Percentiles rank a stretch among this genome's conserved stretches.
phyloP scores from a whole-genome alignment of 148 eudicot genomes.

The Selenicereus undatus region DNA sequence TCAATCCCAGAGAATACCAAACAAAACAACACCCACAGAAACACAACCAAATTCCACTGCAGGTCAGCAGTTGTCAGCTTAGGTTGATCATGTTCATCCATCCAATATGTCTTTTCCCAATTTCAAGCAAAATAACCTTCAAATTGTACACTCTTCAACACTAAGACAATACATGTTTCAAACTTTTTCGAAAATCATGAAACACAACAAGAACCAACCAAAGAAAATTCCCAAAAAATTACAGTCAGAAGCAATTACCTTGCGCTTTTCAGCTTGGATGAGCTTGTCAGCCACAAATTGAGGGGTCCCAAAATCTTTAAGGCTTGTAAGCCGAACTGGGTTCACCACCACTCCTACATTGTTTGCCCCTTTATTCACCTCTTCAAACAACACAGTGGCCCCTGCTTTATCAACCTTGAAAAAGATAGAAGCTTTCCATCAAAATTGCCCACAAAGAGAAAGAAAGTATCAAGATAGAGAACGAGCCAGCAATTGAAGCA shows the following conservation, averaged over 20 bases:
- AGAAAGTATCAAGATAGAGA: background rate
- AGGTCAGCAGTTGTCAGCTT: background rate
- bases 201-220: background rate
- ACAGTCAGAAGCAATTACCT: constrained; percentile 35
- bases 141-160: background rate
- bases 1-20: background rate
- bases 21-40: background rate
- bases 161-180: background rate
- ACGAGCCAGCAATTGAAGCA: background rate
- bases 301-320: constrained; percentile 75
- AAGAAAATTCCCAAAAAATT: background rate
- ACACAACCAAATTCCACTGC: background rate
- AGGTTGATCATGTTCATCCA: background rate
- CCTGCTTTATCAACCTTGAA: constrained; percentile 88
- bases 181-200: background rate
- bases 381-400: constrained; percentile 79
- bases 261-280: constrained; percentile 83
- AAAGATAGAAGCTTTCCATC: constrained; percentile 1
- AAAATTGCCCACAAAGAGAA: background rate
- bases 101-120: background rate
- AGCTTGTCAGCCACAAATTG: constrained; percentile 83
- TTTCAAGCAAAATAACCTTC: background rate
- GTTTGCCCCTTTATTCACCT: constrained; percentile 60
- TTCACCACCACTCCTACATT: constrained; percentile 77
- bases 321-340: constrained; percentile 66